Evolutionary conservation across 2,329 filamentous ascomycete genomes (phyloP), one percentile per base, ranked within the genome.

Genomic region (Ophiocordyceps sinensis): DNA sequence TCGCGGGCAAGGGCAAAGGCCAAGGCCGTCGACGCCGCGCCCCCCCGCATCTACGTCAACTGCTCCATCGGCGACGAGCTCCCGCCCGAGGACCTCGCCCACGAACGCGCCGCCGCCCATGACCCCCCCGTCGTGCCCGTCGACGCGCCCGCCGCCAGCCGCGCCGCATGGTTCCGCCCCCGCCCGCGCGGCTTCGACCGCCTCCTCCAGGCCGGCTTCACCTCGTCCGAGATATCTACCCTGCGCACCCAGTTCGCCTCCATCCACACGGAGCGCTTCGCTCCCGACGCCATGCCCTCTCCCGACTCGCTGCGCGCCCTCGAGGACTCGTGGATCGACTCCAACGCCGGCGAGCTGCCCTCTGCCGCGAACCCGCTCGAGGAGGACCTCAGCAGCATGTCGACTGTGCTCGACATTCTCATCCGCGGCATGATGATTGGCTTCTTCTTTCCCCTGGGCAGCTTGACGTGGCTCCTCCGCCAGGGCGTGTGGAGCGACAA

Each of bases 401-500:
- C 66, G 14, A 54, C 61, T 2, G 62, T 83, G 11, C 65, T 94
- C 36, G 89, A 96, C 54, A 81, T 93, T 53, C 76, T 95, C 66
- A 70, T 96, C 44, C 84, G 81, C 63, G 91, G 88, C 5, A 85
- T 91, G 59, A 66, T 93, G 44, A 84, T 91, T 53, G 91, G 91
- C 0, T 98, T 96, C 67, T 83, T 98, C 58, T 96, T 89, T 77
- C 91, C 91, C 4, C 61, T 96, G 10, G 89, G 85, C 0, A 87
- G 85, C 52, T 66, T 89, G 43, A 78, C 82, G 40, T 95, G 88
- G 86, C 66, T 93, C 39, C 73, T 89, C 48, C 71, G 88, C 59
- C 84, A 91, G 43, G 87, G 85, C 1, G 79, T 96, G 44, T 94
- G 87, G 77, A 83, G 79, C 45, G 77, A 82, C 54, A 71, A 88